Conservation (phyloP, 768 basidiomycete species). For the Lactifluus echinatus region DNA sequence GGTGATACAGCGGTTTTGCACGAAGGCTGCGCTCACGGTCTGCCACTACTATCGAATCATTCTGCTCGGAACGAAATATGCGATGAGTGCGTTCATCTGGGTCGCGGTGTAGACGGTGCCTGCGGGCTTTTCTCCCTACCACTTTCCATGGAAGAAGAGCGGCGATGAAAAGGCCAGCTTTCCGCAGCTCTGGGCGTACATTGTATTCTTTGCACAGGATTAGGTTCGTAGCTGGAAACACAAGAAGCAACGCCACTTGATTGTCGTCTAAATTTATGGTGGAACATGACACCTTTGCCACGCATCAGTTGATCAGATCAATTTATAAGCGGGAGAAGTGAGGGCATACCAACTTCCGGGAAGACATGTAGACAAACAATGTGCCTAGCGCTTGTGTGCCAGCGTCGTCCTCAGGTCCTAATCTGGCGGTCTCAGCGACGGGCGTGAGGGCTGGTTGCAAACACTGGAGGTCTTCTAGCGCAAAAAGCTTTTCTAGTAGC, state of each 20-base stretch:
- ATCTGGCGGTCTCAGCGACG: conserved; percentile 44
- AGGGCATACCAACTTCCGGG: conserved; percentile 25
- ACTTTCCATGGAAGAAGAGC: conserved; percentile 43
- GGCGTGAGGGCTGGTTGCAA: conserved; percentile 43
- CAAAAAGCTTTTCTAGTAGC: conserved; percentile 39
- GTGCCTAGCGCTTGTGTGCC: conserved; percentile 36
- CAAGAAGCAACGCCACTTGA: conserved; percentile 44
- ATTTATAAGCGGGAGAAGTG: neutral
- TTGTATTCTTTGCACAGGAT: conserved; percentile 33
- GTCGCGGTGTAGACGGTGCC: conserved; percentile 6
- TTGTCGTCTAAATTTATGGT: conserved; percentile 40
- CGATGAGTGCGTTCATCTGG: conserved; percentile 5
- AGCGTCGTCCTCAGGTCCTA: conserved; percentile 33
- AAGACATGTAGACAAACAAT: conserved; percentile 44
- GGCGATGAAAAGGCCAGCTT: conserved; percentile 30
- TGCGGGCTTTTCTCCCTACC: conserved; percentile 28
- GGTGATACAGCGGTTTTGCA: conserved; percentile 12
- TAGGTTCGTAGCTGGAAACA: conserved; percentile 38
- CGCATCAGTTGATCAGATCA: conserved; percentile 9
- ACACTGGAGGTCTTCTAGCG: conserved; percentile 36
- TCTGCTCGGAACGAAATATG: neutral
- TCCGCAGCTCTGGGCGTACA: conserved; percentile 33
- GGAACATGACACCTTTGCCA: conserved; percentile 26
- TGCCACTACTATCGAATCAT: neutral
- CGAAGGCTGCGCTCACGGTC: neutral